Evolutionary conservation across 1,139 yeast species (phyloP).

Genomic region (Kodamaea sp.): DNA sequence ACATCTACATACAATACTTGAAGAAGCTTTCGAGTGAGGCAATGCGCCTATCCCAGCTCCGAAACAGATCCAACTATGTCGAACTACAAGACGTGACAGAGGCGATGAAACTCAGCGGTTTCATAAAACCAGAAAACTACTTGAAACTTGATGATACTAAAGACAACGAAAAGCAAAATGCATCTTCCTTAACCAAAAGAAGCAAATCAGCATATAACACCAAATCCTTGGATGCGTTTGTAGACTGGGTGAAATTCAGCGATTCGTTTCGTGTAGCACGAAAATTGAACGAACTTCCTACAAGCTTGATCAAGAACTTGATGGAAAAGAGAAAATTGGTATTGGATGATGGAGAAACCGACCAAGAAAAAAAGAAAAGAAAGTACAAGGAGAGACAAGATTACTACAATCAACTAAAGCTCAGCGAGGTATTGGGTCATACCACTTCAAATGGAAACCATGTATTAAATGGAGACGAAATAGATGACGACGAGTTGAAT

Average conservation of each 20-base stretch:
- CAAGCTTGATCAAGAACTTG: slow-evolving; percentile 31
- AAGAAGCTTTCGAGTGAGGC: slow-evolving; percentile 14
- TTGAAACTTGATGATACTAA: slow-evolving; percentile 16
- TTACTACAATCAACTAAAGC: slow-evolving; percentile 40
- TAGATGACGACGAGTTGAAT: slow-evolving; percentile 33
- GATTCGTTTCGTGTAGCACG: slow-evolving; percentile 27
- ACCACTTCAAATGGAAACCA: slow-evolving; percentile 1
- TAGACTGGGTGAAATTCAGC: slow-evolving; percentile 37
- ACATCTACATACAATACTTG: slow-evolving; percentile 23
- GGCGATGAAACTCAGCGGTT: slow-evolving; percentile 21
- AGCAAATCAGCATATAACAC: slow-evolving; percentile 32
- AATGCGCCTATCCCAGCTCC: slow-evolving; percentile 18
- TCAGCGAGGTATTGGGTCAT: slow-evolving; percentile 16
- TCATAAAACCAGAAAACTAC: slow-evolving; percentile 20
- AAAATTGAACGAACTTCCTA: slow-evolving; percentile 36
- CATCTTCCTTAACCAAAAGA: slow-evolving; percentile 15
- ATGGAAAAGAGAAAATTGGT: slow-evolving; percentile 40
- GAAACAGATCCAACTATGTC: slow-evolving; percentile 18
- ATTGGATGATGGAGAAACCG: slow-evolving; percentile 29
- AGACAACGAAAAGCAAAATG: slow-evolving; percentile 16
- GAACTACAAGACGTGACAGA: slow-evolving; percentile 20
- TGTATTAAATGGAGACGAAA: slow-evolving; percentile 17
- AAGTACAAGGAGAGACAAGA: slow-evolving; percentile 33
- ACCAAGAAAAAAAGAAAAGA: slow-evolving; percentile 25
- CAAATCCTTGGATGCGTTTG: slow-evolving; percentile 39